Evolutionary conservation across 305 asterid species (phyloP).

Genomic region (Solanum chacoense): DNA sequence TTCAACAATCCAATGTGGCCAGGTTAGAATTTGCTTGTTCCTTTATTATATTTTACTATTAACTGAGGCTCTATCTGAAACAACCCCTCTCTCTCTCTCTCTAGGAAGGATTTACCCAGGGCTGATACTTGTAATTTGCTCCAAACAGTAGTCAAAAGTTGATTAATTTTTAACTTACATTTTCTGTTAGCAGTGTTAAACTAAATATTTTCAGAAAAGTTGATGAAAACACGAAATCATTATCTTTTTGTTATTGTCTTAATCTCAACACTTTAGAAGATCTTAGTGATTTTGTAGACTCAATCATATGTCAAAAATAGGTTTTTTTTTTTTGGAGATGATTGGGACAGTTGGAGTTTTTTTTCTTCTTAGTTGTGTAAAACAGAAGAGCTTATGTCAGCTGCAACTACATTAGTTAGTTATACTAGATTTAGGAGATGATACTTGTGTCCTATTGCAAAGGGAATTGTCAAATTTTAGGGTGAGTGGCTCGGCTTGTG

Average conservation of each 20-base stretch:
- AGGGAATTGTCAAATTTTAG: neutral
- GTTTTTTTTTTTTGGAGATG: neutral
- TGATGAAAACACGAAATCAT: neutral
- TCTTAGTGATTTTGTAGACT: neutral
- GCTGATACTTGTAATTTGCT: neutral
- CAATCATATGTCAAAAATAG: neutral
- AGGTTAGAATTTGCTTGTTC: slow-evolving; percentile 26
- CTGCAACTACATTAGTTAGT: neutral
- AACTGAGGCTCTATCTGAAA: neutral
- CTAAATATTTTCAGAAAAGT: neutral
- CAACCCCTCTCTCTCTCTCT: neutral
- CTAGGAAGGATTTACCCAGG: neutral
- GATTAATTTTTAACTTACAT: neutral
- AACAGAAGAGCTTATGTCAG: neutral
- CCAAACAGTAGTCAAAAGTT: neutral
- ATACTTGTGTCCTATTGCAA: neutral
- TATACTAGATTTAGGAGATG: neutral
- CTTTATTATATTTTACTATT: neutral
- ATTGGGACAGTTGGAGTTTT: neutral
- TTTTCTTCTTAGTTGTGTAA: neutral
- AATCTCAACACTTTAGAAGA: neutral
- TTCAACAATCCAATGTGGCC: slow-evolving; percentile 99
- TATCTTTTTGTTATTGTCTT: neutral
- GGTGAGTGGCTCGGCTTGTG: neutral
- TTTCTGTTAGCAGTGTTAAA: neutral